Conservation (phyloP, 208 protist species). For the Sergeia podlipaevii region DNA sequence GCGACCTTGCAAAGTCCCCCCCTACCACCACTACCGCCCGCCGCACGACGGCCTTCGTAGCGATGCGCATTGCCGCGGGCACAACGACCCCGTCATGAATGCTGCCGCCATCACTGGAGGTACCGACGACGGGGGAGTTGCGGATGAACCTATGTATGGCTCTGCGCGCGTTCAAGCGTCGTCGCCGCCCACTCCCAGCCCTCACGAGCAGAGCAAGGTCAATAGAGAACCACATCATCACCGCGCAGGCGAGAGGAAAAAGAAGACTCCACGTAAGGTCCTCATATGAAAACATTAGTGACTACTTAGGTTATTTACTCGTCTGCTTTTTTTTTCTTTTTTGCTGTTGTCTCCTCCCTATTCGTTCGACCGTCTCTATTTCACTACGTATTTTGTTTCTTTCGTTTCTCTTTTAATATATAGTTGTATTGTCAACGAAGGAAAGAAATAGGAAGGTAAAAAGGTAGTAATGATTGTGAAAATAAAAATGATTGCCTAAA, state of each 20-base stretch:
- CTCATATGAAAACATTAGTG: slow-evolving; percentile 42
- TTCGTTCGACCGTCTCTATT: too few relatives aligned
- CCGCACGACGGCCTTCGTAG: slow-evolving; percentile 42
- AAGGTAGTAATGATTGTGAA: too few relatives aligned
- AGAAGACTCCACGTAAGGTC: slow-evolving; percentile 54
- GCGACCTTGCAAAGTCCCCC: slow-evolving; percentile 85
- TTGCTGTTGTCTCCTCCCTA: background rate
- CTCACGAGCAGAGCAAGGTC: slow-evolving; percentile 61
- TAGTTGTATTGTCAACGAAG: too few relatives aligned
- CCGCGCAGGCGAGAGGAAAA: slow-evolving; percentile 45
- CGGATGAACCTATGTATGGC: slow-evolving; percentile 37
- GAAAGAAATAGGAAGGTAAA: too few relatives aligned
- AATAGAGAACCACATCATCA: slow-evolving; percentile 71
- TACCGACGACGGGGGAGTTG: slow-evolving; percentile 9
- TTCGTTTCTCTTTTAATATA: too few relatives aligned
- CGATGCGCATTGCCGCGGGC: slow-evolving; percentile 28
- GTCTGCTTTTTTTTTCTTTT: slow-evolving; percentile 8
- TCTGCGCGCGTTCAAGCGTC: slow-evolving; percentile 32
- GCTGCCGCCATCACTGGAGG: slow-evolving; percentile 4
- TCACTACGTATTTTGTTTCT: too few relatives aligned
- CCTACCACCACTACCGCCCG: slow-evolving; percentile 84
- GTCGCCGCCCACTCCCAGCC: slow-evolving; percentile 38
- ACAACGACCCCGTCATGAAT: slow-evolving; percentile 18
- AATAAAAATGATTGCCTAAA: too few relatives aligned
- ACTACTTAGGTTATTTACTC: background rate